Conservation (phyloP, 164 flowering plant species). For the Umbellularia californica region DNA sequence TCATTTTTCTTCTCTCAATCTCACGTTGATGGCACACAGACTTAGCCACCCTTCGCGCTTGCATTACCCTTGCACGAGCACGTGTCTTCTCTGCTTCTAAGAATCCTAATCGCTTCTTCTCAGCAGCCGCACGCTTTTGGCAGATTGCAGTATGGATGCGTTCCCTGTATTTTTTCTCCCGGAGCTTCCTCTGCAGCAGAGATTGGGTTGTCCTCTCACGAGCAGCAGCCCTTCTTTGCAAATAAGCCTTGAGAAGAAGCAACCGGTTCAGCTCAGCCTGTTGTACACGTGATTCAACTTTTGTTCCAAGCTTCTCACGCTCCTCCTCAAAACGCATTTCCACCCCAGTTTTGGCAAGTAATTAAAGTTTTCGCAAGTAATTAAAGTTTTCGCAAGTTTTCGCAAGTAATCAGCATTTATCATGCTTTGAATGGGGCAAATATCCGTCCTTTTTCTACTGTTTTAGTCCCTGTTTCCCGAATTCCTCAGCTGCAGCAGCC, state of each 20-base stretch:
- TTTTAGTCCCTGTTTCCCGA: conserved; percentile 61
- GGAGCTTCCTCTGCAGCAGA: conserved; percentile 52
- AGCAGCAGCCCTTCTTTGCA: conserved; percentile 61
- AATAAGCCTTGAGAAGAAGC: conserved; percentile 67
- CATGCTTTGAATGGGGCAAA: conserved; percentile 47
- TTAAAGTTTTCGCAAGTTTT: too few species aligned
- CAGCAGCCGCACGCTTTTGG: conserved; percentile 92
- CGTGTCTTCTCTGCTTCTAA: conserved; percentile 83
- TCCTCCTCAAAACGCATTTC: conserved; percentile 67
- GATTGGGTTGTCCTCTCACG: conserved; percentile 81
- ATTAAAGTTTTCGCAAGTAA: too few species aligned
- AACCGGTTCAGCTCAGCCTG: conserved; percentile 84
- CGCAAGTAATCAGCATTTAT: too few species aligned
- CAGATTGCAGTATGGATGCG: conserved; percentile 65
- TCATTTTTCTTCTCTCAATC: conserved; percentile 64
- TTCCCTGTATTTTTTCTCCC: conserved; percentile 81
- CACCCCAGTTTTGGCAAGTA: conserved; percentile 73
- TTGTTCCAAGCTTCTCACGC: conserved; percentile 64
- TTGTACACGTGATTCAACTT: conserved; percentile 74
- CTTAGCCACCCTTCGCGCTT: conserved; percentile 69
- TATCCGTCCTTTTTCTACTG: conserved; percentile 29
- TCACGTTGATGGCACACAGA: conserved; percentile 70
- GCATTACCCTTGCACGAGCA: conserved; percentile 65
- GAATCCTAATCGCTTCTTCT: conserved; percentile 74
- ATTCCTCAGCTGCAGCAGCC: conserved; percentile 60